Evolutionary conservation across 2,329 filamentous ascomycete genomes (phyloP), one percentile per base, ranked within the genome.

Genomic region (Fusarium keratoplasticum): DNA sequence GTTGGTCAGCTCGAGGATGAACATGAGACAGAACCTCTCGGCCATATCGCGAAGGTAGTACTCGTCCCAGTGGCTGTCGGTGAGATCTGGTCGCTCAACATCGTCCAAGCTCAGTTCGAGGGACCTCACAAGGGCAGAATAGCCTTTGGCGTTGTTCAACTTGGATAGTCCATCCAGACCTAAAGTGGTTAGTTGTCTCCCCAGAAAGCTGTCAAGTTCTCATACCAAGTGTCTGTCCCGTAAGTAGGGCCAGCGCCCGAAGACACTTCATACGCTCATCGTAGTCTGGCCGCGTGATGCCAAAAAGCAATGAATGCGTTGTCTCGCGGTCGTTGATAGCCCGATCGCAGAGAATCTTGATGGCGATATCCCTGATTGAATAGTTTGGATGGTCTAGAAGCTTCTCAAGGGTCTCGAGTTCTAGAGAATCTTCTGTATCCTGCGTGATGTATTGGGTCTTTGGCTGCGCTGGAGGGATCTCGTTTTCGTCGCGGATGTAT

Each of bases 401-500:
- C 72, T 90, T 92, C 61, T 91, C 86, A 11, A 95, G 85, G 0
- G 93, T 95, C 47, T 88, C 86, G 13, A 91, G 79, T 67, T 91
- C 89, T 47, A 95, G 85, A 3, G 92, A 89, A 78, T 95, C 92
- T 78, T 95, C 93, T 3, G 92, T 94, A 27, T 93, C 90, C 80
- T 95, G 91, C 16, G 91, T 93, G 73, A 94, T 93, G 80, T 94
- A 93, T 75, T 92, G 89, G 60, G 92, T 89, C 80, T 92, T 92
- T 38, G 90, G 90, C 69, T 91, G 89, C 40, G 85, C 80, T 38
- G 90, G 88, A 69, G 90, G 90, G 78, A 96, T 89, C 81, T 91
- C 88, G 72, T 92, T 92, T 62, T 91, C 86, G 76, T 90, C 86
- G 73, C 91, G 88, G 74, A 92, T 89, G 64, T 88, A 83, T 66